Evolutionary conservation across 441 rosid species (phyloP).

Genomic region (Jatropha multifida): DNA sequence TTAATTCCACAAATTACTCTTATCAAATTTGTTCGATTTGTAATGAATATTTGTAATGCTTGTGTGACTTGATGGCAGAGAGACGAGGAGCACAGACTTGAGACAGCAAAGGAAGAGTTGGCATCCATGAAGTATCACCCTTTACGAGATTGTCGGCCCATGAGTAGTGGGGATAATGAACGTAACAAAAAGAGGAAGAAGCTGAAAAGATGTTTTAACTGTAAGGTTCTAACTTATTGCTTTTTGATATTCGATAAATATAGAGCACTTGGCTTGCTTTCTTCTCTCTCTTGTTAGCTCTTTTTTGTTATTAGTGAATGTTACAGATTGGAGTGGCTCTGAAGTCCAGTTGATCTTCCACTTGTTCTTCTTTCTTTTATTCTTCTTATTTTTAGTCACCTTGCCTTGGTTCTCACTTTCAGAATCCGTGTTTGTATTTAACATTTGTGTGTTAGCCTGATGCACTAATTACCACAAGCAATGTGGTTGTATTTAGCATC

Average conservation of each 20-base stretch:
- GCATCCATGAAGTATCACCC: constrained; percentile 72
- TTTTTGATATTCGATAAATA: background rate
- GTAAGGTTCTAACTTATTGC: constrained; percentile 40
- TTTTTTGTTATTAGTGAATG: background rate
- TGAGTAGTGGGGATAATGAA: constrained; percentile 25
- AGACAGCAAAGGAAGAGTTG: constrained; percentile 53
- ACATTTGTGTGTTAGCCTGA: background rate
- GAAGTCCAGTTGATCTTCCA: background rate
- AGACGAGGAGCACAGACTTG: constrained; percentile 51
- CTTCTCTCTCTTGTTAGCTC: background rate
- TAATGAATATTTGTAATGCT: constrained; percentile 4
- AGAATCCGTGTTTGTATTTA: background rate
- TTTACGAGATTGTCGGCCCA: constrained; percentile 44
- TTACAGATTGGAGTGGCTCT: background rate
- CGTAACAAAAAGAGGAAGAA: constrained; percentile 42
- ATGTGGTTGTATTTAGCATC: background rate
- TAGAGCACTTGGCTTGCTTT: background rate
- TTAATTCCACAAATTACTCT: background rate
- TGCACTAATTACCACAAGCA: background rate
- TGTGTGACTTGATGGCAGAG: constrained; percentile 38
- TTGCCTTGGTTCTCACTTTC: background rate
- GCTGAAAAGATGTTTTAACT: constrained; percentile 34
- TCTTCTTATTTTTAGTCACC: background rate
- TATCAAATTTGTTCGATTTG: background rate
- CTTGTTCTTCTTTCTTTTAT: too few relatives aligned